A percentile compares a stretch with the other conserved stretches of the same genome.
These are phyloP conservation scores for Rhododendron mucronatum DNA, from an alignment of 148 eudicot genomes.

Conservation along the genomic window DNA sequence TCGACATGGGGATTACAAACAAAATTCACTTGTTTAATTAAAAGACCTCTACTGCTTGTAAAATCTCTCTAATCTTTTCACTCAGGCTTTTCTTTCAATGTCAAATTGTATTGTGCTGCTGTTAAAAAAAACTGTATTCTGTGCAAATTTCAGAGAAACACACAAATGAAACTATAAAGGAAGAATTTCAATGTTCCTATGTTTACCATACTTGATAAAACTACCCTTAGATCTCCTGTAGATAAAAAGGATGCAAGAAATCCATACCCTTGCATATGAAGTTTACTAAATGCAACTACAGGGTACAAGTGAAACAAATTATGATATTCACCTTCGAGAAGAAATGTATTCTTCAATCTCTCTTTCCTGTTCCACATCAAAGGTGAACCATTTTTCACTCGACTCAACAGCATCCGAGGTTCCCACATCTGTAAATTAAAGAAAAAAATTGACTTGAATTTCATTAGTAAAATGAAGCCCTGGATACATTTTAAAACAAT, in stretches of 20 bases:
- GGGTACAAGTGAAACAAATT: constrained; percentile 12
- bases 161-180: neutral
- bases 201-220: neutral
- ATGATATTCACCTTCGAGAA: constrained; percentile 33
- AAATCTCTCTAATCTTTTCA: neutral
- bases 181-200: neutral
- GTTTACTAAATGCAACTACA: neutral
- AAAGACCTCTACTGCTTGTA: neutral
- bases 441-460: neutral
- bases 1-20: neutral
- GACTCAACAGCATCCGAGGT: constrained; percentile 22
- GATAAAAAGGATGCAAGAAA: neutral
- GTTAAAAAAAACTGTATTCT: neutral
- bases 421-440: constrained; percentile 46
- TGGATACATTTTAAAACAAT: neutral
- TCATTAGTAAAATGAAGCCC: neutral
- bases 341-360: constrained; percentile 34
- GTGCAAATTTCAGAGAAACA: neutral
- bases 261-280: neutral
- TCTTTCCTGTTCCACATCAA: constrained; percentile 45
- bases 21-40: neutral
- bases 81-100: neutral
- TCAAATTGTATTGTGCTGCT: neutral
- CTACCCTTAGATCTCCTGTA: neutral
- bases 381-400: constrained; percentile 64